phyloP scores from a whole-genome alignment of 148 eudicot genomes.

The Diospyros lotus region DNA sequence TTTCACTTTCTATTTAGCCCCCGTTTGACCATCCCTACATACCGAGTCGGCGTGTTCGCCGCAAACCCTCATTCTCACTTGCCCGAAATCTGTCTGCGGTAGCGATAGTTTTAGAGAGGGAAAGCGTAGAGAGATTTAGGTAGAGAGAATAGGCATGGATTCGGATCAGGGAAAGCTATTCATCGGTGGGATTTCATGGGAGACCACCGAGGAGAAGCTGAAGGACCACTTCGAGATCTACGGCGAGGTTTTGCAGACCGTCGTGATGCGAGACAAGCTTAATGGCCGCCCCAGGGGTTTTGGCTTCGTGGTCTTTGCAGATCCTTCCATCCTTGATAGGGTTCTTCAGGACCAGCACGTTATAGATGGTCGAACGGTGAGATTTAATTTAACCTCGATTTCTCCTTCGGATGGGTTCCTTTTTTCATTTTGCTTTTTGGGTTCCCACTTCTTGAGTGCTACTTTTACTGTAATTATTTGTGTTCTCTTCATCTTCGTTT shows the following conservation, averaged over 20 bases:
- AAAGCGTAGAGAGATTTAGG: not conserved
- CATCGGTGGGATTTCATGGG: conserved; percentile 95
- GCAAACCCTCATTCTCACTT: conserved; percentile 1
- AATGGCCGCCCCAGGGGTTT: conserved; percentile 81
- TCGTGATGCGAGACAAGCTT: conserved; percentile 75
- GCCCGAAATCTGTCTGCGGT: conserved; percentile 9
- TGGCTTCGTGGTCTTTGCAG: conserved; percentile 81
- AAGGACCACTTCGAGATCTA: conserved; percentile 67
- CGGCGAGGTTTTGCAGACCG: conserved; percentile 69
- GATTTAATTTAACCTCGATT: conserved; percentile 11
- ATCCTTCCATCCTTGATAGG: conserved; percentile 67
- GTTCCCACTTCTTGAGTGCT: not conserved
- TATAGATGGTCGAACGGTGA: conserved; percentile 81
- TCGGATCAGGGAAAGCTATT: conserved; percentile 91
- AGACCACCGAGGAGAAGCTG: conserved; percentile 70
- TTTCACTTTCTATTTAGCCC: not conserved
- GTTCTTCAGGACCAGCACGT: conserved; percentile 74
- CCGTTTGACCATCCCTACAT: not conserved
- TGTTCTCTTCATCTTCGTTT: not conserved
- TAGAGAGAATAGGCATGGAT: conserved; percentile 41
- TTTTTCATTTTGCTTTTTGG: not conserved
- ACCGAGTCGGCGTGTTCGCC: conserved; percentile 4
- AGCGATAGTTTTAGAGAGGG: not conserved
- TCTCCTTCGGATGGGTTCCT: not conserved
- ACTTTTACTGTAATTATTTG: too few relatives aligned